Percentiles rank a stretch among this genome's conserved stretches.
Conservation (phyloP, 192 early-diverging fungal species). For the Backusella mclennaniae region DNA sequence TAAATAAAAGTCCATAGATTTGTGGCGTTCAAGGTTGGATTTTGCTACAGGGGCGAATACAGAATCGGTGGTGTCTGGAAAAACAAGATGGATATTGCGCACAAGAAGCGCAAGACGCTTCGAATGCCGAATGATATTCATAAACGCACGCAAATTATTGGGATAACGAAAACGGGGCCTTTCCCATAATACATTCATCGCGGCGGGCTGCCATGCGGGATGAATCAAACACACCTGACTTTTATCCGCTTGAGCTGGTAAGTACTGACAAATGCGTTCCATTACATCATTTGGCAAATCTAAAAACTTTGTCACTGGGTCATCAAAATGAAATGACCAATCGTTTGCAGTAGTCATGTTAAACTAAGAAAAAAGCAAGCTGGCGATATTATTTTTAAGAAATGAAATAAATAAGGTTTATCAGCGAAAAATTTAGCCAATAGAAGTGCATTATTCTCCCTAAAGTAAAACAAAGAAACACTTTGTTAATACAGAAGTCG, state of each 20-base stretch:
- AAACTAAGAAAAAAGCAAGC: neutral
- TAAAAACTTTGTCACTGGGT: neutral
- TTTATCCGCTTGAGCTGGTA: slow-evolving; percentile 29
- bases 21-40: neutral
- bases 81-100: slow-evolving; percentile 26
- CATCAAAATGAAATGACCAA: slow-evolving; percentile 21
- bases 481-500: neutral
- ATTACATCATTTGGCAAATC: slow-evolving; percentile 17
- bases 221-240: slow-evolving; percentile 34
- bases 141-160: slow-evolving; percentile 26
- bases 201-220: slow-evolving; percentile 28
- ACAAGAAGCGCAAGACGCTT: slow-evolving; percentile 28
- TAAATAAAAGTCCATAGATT: neutral
- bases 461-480: neutral
- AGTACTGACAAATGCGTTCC: slow-evolving; percentile 23
- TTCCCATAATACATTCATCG: slow-evolving; percentile 38
- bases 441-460: neutral
- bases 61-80: neutral
- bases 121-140: neutral
- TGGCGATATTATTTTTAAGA: neutral
- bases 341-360: neutral
- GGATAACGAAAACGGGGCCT: slow-evolving; percentile 31
- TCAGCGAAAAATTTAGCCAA: neutral
- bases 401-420: neutral
- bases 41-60: neutral